These are phyloP conservation scores for Diplodia sapinea DNA, from an alignment of 2,329 filamentous ascomycete species.

Conservation along the genomic window DNA sequence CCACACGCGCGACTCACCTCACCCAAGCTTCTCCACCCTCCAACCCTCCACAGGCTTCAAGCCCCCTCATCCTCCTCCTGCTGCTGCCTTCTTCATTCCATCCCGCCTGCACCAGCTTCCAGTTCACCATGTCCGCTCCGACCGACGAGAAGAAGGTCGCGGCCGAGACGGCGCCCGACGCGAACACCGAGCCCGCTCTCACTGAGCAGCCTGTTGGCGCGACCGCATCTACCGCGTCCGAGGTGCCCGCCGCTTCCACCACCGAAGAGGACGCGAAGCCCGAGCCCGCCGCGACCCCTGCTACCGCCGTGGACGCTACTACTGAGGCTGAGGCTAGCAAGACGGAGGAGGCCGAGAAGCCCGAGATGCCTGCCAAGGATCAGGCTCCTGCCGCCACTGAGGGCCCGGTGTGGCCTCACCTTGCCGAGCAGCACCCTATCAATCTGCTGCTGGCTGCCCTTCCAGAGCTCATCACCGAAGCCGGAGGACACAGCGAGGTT, in stretches of 20 bases:
- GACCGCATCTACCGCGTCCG: background rate
- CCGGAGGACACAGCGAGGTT: constrained; percentile 72
- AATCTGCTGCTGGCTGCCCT: constrained; percentile 65
- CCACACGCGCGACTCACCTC: constrained; percentile 13
- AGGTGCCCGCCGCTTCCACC: background rate
- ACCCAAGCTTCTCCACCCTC: constrained; percentile 10
- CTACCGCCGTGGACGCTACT: background rate
- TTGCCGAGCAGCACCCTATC: constrained; percentile 52
- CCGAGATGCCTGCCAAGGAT: background rate
- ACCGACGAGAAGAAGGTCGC: constrained; percentile 17
- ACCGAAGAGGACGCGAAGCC: constrained; percentile 3
- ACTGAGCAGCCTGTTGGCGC: constrained; percentile 2
- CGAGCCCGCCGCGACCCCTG: background rate
- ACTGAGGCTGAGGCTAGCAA: background rate
- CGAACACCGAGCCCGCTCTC: constrained; percentile 3
- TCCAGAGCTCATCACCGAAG: constrained; percentile 61
- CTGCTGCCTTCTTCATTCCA: background rate
- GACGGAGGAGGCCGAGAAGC: background rate
- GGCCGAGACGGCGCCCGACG: constrained; percentile 8
- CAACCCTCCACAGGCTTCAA: background rate
- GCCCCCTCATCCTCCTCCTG: background rate
- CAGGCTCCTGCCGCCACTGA: background rate
- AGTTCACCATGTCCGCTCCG: constrained; percentile 2
- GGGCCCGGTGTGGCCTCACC: constrained; percentile 45
- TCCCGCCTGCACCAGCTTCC: background rate